phyloP scores from a whole-genome alignment of 139 green algal species.

The Chlorella sorokiniana region DNA sequence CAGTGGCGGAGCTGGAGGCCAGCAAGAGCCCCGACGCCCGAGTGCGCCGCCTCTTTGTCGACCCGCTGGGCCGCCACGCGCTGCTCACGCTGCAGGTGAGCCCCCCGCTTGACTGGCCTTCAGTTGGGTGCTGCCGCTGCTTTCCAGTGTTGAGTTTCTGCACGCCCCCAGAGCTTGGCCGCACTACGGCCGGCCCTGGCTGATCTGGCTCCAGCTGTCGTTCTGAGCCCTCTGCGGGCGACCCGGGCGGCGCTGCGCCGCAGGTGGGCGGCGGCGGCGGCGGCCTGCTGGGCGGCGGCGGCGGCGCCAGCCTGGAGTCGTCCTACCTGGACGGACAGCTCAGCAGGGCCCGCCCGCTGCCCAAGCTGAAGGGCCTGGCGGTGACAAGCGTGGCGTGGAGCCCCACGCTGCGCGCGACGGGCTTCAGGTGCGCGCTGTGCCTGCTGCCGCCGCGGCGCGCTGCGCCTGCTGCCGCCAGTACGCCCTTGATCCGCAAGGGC shows the following conservation, averaged over 20 bases:
- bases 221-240: too few relatives aligned
- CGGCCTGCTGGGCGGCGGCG: background rate
- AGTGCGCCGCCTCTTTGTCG: slow-evolving; percentile 58
- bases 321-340: slow-evolving; percentile 63
- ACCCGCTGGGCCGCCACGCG: slow-evolving; percentile 60
- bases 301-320: slow-evolving; percentile 42
- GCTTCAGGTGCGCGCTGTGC: slow-evolving; percentile 21
- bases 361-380: slow-evolving; percentile 60
- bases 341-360: slow-evolving; percentile 49
- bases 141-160: too few relatives aligned
- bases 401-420: background rate
- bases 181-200: too few relatives aligned
- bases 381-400: slow-evolving; percentile 70
- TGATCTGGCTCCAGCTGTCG: too few relatives aligned
- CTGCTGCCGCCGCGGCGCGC: too few relatives aligned
- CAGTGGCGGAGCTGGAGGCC: slow-evolving; percentile 64
- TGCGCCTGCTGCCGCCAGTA: too few relatives aligned
- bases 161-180: too few relatives aligned
- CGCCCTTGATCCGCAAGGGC: too few relatives aligned
- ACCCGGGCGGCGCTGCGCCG: too few relatives aligned
- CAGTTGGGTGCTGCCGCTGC: too few relatives aligned
- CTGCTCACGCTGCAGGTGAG: slow-evolving; percentile 50
- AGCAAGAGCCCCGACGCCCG: slow-evolving; percentile 46
- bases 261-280: background rate
- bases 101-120: background rate